Evolutionary conservation across 2,329 filamentous ascomycete genomes (phyloP).

Genomic region (Colletotrichum lupini): DNA sequence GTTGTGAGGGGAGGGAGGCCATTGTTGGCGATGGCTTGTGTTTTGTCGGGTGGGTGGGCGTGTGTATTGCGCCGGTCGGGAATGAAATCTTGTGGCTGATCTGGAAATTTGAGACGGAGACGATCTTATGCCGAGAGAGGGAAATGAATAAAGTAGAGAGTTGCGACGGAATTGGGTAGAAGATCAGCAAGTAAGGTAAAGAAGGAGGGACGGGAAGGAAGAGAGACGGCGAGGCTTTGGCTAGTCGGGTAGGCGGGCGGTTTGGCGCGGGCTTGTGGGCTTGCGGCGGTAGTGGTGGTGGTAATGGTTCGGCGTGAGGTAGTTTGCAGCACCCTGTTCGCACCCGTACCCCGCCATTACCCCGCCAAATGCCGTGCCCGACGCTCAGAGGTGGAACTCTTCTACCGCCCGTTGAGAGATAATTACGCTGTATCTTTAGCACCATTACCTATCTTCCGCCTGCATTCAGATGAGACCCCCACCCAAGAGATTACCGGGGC

Average conservation of each 20-base stretch:
- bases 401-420: constrained; percentile 21
- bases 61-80: not conserved
- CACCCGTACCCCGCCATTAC: constrained; percentile 36
- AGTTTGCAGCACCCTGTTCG: constrained; percentile 26
- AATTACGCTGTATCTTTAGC: constrained; percentile 3
- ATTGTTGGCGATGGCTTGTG: constrained; percentile 40
- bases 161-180: not conserved
- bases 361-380: constrained; percentile 34
- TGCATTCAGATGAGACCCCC: not conserved
- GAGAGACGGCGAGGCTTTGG: not conserved
- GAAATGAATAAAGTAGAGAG: not conserved
- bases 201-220: not conserved
- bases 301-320: constrained; percentile 16
- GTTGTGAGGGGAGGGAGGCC: constrained; percentile 58
- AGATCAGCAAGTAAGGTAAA: not conserved
- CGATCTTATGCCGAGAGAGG: not conserved
- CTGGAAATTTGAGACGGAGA: not conserved
- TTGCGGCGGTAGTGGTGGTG: not conserved
- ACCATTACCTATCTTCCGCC: constrained; percentile 2
- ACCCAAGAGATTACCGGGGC: not conserved
- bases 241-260: not conserved
- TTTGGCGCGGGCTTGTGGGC: constrained; percentile 14
- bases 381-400: constrained; percentile 26
- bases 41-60: not conserved
- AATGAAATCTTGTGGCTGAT: not conserved